Evolutionary conservation across 2,329 filamentous ascomycete genomes (phyloP).

Genomic region (Cryphonectria carpinicola): DNA sequence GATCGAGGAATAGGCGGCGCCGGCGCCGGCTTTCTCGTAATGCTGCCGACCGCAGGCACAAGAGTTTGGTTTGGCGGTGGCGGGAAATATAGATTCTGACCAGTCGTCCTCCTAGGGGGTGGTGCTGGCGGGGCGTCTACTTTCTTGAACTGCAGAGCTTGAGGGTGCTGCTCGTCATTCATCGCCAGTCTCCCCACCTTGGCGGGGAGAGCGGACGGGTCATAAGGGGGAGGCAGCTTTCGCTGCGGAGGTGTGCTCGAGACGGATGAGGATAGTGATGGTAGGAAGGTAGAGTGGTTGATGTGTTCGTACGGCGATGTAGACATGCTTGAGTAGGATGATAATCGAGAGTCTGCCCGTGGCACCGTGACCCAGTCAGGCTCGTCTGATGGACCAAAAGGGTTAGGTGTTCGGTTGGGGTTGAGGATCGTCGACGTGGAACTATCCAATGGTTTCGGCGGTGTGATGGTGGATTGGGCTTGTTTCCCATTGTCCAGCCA

Average conservation of each 20-base stretch:
- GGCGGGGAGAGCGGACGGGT: conserved; percentile 49
- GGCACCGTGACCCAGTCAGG: conserved; percentile 81
- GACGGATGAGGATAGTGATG: conserved; percentile 50
- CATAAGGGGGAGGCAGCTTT: conserved; percentile 57
- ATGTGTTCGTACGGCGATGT: conserved; percentile 64
- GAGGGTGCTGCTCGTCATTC: conserved; percentile 44
- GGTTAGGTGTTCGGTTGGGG: conserved; percentile 75
- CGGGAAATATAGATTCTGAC: conserved; percentile 28
- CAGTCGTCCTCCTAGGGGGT: conserved; percentile 47
- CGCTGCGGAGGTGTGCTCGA: conserved; percentile 49
- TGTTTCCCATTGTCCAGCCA: conserved; percentile 73
- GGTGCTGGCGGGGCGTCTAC: conserved; percentile 50
- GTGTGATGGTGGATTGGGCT: conserved; percentile 71
- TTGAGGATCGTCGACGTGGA: conserved; percentile 67
- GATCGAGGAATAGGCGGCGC: conserved; percentile 36
- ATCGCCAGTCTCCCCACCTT: conserved; percentile 51
- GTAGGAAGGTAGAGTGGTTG: conserved; percentile 51
- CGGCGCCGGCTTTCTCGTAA: conserved; percentile 35
- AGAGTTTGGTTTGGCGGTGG: conserved; percentile 28
- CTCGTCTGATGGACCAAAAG: conserved; percentile 74
- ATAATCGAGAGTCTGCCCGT: conserved; percentile 56
- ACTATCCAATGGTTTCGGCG: conserved; percentile 57
- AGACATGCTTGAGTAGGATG: conserved; percentile 60
- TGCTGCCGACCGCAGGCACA: conserved; percentile 27
- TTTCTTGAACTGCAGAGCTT: conserved; percentile 33